These are phyloP conservation scores for Penicillium hordei DNA, from an alignment of 2,329 filamentous ascomycete species.

Conservation along the genomic window DNA sequence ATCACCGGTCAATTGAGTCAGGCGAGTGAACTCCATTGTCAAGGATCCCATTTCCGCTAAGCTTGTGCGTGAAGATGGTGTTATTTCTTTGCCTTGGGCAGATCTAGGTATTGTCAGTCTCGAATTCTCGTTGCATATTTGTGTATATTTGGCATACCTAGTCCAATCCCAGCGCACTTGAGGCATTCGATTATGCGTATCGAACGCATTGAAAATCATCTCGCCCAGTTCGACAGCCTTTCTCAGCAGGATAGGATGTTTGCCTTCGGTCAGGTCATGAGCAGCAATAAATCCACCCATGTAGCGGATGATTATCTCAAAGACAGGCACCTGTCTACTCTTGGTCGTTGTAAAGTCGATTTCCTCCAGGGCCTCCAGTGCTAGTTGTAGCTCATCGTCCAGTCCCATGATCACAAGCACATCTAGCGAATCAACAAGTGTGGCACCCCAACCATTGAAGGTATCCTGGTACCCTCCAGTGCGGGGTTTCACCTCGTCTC, in stretches of 20 bases:
- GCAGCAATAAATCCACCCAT: constrained; percentile 81
- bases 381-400: constrained; percentile 74
- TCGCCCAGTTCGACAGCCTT: constrained; percentile 82
- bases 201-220: constrained; percentile 77
- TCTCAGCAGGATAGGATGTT: constrained; percentile 67
- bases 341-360: constrained; percentile 81
- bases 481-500: constrained; percentile 81
- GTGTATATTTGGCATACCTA: constrained; percentile 45
- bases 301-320: constrained; percentile 90
- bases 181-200: constrained; percentile 93
- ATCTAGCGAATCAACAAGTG: constrained; percentile 78
- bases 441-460: constrained; percentile 90
- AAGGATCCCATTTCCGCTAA: constrained; percentile 74
- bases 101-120: constrained; percentile 40
- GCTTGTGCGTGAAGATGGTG: constrained; percentile 62
- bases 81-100: constrained; percentile 30
- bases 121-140: constrained; percentile 23
- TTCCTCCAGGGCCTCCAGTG: constrained; percentile 63
- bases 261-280: constrained; percentile 77
- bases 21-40: constrained; percentile 84
- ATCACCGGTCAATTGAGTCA: constrained; percentile 79
- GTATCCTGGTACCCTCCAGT: constrained; percentile 69
- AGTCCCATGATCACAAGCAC: constrained; percentile 84
- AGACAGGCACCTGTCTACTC: constrained; percentile 72
- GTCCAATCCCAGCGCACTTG: constrained; percentile 77